A percentile compares a stretch with the other conserved stretches of the same genome.
Evolutionary conservation across 2,329 filamentous ascomycete genomes (phyloP).

Genomic region (Colletotrichum orbiculare): DNA sequence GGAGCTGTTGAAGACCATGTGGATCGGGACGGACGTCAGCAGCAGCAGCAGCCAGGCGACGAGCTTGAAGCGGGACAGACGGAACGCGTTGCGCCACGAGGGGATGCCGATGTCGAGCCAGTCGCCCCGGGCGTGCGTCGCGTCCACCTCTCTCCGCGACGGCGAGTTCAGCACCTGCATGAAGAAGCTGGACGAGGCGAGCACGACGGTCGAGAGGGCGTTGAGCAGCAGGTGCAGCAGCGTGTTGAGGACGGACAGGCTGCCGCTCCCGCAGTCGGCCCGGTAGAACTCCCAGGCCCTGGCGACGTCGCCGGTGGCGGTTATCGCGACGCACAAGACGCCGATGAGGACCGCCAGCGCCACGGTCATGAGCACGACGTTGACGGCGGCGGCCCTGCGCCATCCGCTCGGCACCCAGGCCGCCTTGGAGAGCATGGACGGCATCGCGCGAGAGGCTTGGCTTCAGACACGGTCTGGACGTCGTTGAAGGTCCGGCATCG

Average conservation of each 20-base stretch:
- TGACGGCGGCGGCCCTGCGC: not conserved
- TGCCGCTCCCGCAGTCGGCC: not conserved
- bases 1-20: constrained; percentile 41
- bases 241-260: not conserved
- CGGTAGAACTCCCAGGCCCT: not conserved
- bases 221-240: constrained; percentile 60
- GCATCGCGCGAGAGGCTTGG: too few relatives aligned
- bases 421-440: too few relatives aligned
- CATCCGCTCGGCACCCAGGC: not conserved
- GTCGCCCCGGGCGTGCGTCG: constrained; percentile 52
- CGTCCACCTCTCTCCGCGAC: constrained; percentile 43
- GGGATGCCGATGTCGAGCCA: constrained; percentile 59
- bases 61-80: constrained; percentile 37
- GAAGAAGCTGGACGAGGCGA: constrained; percentile 38
- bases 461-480: too few relatives aligned
- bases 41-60: constrained; percentile 39
- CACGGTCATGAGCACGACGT: not conserved
- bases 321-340: not conserved
- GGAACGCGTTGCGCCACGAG: constrained; percentile 49
- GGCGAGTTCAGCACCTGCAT: constrained; percentile 38
- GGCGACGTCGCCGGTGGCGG: not conserved
- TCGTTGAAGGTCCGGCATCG: too few relatives aligned
- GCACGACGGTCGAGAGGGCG: constrained; percentile 29
- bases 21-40: constrained; percentile 42
- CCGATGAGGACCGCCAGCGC: not conserved